Evolutionary conservation across 106 monocot species (phyloP).

Genomic region (Hemerocallis citrina): DNA sequence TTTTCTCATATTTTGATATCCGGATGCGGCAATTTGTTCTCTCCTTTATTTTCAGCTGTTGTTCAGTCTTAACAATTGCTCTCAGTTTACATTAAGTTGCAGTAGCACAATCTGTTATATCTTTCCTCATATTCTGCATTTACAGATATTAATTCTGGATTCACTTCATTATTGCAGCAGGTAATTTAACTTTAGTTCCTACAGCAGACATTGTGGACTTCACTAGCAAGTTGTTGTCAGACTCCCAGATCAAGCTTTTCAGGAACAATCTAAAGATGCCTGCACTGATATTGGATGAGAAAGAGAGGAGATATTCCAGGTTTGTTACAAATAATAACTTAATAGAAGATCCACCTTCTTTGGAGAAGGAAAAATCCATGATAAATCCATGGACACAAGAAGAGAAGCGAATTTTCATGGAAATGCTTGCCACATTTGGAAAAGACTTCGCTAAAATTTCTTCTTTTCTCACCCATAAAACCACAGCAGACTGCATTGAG

Average conservation of each 20-base stretch:
- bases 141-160: not conserved
- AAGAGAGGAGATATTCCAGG: conserved; percentile 35
- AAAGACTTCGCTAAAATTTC: conserved; percentile 84
- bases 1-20: too few relatives aligned
- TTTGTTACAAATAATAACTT: conserved; percentile 64
- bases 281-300: conserved; percentile 53
- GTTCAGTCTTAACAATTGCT: too few relatives aligned
- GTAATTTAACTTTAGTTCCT: conserved; percentile 44
- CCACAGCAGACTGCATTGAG: conserved; percentile 87
- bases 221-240: conserved; percentile 39
- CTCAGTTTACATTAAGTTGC: too few relatives aligned
- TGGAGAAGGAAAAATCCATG: conserved; percentile 56
- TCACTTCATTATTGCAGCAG: conserved; percentile 29
- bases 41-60: too few relatives aligned
- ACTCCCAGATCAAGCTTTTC: conserved; percentile 34
- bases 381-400: conserved; percentile 83
- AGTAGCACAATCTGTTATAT: too few relatives aligned
- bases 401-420: conserved; percentile 73
- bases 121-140: too few relatives aligned
- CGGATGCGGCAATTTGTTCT: too few relatives aligned
- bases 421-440: conserved; percentile 67
- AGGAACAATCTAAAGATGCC: conserved; percentile 79
- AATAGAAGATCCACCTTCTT: conserved; percentile 52
- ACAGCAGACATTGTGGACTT: conserved; percentile 51
- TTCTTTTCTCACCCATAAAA: conserved; percentile 69